Conservation (phyloP, 2,329 filamentous ascomycete species). For the Ophiocordyceps sinensis region DNA sequence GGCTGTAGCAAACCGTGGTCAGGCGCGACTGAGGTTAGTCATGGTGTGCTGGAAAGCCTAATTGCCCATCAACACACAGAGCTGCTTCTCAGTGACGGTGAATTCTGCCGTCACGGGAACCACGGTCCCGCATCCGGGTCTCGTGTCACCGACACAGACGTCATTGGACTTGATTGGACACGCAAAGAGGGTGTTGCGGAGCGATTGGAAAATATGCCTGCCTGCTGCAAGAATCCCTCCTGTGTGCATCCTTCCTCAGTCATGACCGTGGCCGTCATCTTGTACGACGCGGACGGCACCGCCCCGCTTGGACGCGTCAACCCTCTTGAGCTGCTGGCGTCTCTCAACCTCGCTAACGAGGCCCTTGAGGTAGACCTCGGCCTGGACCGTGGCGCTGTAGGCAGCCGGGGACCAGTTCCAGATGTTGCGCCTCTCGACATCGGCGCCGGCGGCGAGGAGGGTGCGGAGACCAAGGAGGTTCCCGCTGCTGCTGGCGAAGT, state of each 20-base stretch:
- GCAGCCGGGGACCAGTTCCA: constrained; percentile 75
- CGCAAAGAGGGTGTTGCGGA: neutral
- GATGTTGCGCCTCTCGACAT: constrained; percentile 55
- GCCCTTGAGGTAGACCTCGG: constrained; percentile 71
- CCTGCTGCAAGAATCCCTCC: neutral
- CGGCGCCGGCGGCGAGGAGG: constrained; percentile 64
- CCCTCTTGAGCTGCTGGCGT: constrained; percentile 26
- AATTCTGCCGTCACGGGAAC: too few relatives aligned
- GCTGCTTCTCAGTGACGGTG: too few relatives aligned
- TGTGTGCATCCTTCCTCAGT: constrained; percentile 9
- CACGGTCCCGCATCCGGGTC: too few relatives aligned
- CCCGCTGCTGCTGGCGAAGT: constrained; percentile 73
- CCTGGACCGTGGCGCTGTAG: constrained; percentile 69
- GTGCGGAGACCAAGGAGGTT: constrained; percentile 65
- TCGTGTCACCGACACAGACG: too few relatives aligned
- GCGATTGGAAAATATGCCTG: neutral
- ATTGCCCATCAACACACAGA: too few relatives aligned
- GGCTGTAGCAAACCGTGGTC: too few relatives aligned
- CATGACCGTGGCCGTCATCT: constrained; percentile 19
- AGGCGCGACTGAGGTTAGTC: too few relatives aligned
- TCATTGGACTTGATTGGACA: too few relatives aligned
- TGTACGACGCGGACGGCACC: constrained; percentile 30
- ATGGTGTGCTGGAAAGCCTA: too few relatives aligned
- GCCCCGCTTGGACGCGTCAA: constrained; percentile 24
- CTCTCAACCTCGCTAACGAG: constrained; percentile 59